Conservation (phyloP, 2,329 filamentous ascomycete species). For the Monilinia laxa region DNA sequence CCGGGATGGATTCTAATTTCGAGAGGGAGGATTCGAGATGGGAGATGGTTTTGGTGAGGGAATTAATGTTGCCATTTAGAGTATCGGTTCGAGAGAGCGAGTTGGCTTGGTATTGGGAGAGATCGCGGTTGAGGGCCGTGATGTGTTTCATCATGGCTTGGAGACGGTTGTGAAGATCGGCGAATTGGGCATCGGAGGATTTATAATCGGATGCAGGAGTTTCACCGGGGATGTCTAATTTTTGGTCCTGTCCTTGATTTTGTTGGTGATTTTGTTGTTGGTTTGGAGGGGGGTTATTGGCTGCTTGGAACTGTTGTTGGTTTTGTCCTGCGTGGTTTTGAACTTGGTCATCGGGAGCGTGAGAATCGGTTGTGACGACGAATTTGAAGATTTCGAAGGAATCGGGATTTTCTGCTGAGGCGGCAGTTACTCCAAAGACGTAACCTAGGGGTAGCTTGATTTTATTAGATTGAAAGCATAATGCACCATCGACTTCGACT, state of each 20-base stretch:
- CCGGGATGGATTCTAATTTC: conserved; percentile 49
- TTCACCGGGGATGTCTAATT: conserved; percentile 45
- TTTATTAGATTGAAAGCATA: conserved; percentile 82
- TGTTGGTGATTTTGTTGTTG: conserved; percentile 39
- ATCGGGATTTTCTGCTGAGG: conserved; percentile 87
- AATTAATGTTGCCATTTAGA: conserved; percentile 25
- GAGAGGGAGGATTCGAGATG: conserved; percentile 38
- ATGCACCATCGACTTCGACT: conserved; percentile 75
- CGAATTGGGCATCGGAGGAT: conserved; percentile 64
- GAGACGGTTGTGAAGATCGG: conserved; percentile 80
- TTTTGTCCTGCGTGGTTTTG: conserved; percentile 29
- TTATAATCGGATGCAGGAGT: conserved; percentile 43
- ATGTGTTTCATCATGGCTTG: conserved; percentile 71
- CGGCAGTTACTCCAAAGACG: conserved; percentile 81
- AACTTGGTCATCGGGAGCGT: conserved; percentile 37
- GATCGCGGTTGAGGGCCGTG: conserved; percentile 58
- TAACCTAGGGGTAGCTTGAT: conserved; percentile 78
- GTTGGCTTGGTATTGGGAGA: conserved; percentile 53
- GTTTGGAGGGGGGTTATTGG: conserved; percentile 34
- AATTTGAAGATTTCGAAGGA: conserved; percentile 93
- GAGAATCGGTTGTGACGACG: conserved; percentile 62
- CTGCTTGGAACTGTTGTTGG: conserved; percentile 22
- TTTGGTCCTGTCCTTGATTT: conserved; percentile 17
- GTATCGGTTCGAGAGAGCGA: conserved; percentile 44
- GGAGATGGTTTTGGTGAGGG: conserved; percentile 9